Base-by-base conservation (phyloP, 2,329 filamentous ascomycete genomes). In the Epichloe festucae region DNA sequence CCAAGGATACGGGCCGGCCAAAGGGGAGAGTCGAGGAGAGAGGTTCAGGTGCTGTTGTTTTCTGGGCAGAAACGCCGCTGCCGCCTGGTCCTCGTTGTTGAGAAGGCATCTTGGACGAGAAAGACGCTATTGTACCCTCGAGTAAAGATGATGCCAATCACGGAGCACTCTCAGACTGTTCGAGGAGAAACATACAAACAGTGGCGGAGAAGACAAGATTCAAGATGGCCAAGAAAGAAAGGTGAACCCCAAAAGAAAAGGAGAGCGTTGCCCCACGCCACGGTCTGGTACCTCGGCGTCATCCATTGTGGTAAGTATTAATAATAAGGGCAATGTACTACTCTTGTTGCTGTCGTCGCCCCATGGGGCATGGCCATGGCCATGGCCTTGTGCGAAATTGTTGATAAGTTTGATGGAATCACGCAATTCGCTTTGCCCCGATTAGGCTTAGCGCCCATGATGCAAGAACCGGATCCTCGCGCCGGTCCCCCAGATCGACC, bases 21-120 rank as follows among this genome's bases (percentile, higher is more conserved):
- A 81, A 80, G 17, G 78, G 77, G 21, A 81, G 69, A 53, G 69
- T 76, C 42, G 77, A 74, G 34, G 77, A 78, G 58, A 70, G 54
- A 58, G 67, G 69, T 56, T 63, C 65, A 58, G 70, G 69, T 53
- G 63, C 59, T 57, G 60, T 52, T 44, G 60, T 53, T 44, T 59
- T 43, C 35, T 36, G 55, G 52, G 53, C 52, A 21, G 27, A 31
- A 31, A 64, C 62, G 60, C 66, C 63, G 19, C 62, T 62, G 55
- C 65, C 65, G 47, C 59, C 61, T 54, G 67, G 62, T 54, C 70
- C 67, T 49, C 69, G 61, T 39, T 69, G 63, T 59, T 68, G 69
- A 55, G 69, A 64, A 57, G 54, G 55, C 63, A 66, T 66, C 55
- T 43, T 59, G 47, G 14, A n/a, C 36, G 27, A 31, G 3, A 31